Base-by-base conservation (phyloP, 1,139 yeast genomes). In the Scheffersomyces segobiensis region DNA sequence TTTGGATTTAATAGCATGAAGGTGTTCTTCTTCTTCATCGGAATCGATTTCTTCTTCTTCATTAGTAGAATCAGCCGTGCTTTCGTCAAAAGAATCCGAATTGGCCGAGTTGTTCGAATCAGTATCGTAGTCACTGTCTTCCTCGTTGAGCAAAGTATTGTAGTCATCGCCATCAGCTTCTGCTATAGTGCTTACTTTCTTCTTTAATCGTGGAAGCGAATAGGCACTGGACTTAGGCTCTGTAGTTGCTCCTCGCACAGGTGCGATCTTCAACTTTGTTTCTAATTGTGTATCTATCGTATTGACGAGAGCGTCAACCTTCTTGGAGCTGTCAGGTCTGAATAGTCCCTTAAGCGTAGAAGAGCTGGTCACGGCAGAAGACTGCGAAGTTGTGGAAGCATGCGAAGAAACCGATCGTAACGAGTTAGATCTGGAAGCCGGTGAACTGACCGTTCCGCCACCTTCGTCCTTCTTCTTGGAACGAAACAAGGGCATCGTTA, bases 11-110 rank as follows among this genome's bases (percentile, higher is more conserved):
- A 74, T 60, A 12, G 69, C 67, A 58, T 76, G 80, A 8, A 65
- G 55, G 57, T 77, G 81, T 49, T 55, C 67, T 39, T 59, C 65
- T 24, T 58, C 59, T 10, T 61, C 64, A 8, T 63, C 65, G 20
- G 59, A 58, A 8, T 61, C 62, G 8, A 69, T 67, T 53, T 71
- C 67, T 56, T 72, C 75, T 14, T 58, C 57, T 19, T 62, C 64
- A 20, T 56, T 59, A 8, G 57, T 80, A 69, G 79, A 64, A 64
- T 74, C 74, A 57, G 71, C 70, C 56, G 67, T 63, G 49, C 55
- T 67, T 65, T 66, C 71, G 10, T 67, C 72, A 12, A 66, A 53
- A 18, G 52, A 53, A 10, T 57, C 61, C 50, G n/a, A 39, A 20
- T 46, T 53, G 52, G 19, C 55, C 51, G 49, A 21, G 12, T 67